phyloP scores from a whole-genome alignment of 345 rosid species.

The Eucalyptus erythrocorys region DNA sequence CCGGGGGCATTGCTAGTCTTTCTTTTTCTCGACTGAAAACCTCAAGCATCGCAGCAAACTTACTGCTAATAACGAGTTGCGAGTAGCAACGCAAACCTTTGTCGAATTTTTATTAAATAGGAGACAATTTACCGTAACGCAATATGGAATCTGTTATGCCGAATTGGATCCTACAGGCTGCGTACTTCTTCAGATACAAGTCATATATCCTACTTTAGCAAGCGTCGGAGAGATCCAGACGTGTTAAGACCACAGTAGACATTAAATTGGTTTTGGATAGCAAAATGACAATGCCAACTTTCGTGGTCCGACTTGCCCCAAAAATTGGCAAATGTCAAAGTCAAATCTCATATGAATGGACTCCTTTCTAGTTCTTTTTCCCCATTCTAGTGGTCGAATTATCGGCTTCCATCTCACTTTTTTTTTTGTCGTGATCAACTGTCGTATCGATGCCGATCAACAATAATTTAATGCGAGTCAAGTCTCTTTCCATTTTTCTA shows the following conservation, averaged over 20 bases:
- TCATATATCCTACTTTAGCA: neutral
- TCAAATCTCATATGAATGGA: neutral
- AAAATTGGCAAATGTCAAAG: neutral
- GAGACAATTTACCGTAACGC: neutral
- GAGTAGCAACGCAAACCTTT: neutral
- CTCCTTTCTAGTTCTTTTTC: neutral
- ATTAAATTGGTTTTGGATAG: neutral
- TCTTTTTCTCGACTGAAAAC: neutral
- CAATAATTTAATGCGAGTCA: neutral
- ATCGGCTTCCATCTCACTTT: too few species aligned
- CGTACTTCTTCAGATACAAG: neutral
- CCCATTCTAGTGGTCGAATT: neutral
- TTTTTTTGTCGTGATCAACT: too few species aligned
- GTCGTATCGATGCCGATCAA: too few species aligned
- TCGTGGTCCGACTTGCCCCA: neutral
- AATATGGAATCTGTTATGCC: neutral
- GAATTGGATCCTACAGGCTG: neutral
- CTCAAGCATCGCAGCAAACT: neutral
- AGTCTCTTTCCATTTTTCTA: neutral
- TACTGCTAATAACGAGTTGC: neutral
- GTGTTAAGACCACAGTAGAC: neutral
- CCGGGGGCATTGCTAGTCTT: neutral
- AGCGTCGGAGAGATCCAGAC: neutral
- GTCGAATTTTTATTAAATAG: neutral
- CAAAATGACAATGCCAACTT: neutral